Evolutionary conservation across 2,329 filamentous ascomycete genomes (phyloP), one percentile per base, ranked within the genome.

Genomic region (Venturiaceae sp.): DNA sequence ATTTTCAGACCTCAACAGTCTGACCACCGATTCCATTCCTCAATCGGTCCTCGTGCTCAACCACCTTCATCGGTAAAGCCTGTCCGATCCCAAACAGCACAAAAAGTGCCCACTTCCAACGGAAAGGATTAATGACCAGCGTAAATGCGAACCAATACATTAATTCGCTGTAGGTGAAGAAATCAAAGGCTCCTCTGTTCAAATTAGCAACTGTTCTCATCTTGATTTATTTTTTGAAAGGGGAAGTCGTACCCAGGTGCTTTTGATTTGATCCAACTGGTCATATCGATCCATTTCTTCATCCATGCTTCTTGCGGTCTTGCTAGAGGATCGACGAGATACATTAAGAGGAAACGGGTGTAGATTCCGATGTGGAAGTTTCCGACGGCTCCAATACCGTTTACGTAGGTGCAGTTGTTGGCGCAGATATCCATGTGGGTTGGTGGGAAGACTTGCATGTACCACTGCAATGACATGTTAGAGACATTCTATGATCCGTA

Each of bases 331-430:
- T 95, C 90, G 14, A 86, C 79, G 58, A 95, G 78, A 68, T 94
- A 94, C 88, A 94, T 92, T 64, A 95, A 81, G 6, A 95, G 75
- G 62, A 95, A 87, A 5, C 90, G 80, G 0, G 89, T 95, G 74
- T 94, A 95, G 65, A 95, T 92, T 4, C 90, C 90, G 50, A 95
- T 92, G 66, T 95, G 90, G 80, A 88, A 92, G 70, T 94, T 92
- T 0, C 90, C 87, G 1, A 94, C 88, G 0, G 86, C 87, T 0
- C 88, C 89, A 59, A 94, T 92, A 3, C 85, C 89, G 57, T 87
- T 84, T 58, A 91, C 77, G 64, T 92, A 95, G 0, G 89, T 94
- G 75, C 86, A 86, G 72, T 95, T 95, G 72, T 90, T 92, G 62
- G 85, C 86, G 62, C 86, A 90, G 53, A 95, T 79, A 34, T 83